A percentile compares a stretch with the other conserved stretches of the same genome.
phyloP scores from a whole-genome alignment of 768 basidiomycete species.

The Boletellus ananiceps region DNA sequence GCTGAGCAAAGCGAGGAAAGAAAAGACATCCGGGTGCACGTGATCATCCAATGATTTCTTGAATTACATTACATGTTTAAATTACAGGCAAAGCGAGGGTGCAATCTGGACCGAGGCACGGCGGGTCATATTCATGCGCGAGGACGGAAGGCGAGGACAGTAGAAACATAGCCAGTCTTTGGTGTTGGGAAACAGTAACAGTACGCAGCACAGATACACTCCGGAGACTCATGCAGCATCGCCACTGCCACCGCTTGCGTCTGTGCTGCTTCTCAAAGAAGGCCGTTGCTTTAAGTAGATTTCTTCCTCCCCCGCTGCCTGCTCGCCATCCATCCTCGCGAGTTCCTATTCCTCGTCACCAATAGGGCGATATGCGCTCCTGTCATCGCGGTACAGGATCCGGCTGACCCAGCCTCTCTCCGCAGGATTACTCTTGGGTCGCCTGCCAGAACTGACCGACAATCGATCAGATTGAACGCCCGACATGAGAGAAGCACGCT shows the following conservation, averaged over 20 bases:
- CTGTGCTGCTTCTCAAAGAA: slow-evolving; percentile 11
- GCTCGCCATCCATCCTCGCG: slow-evolving; percentile 45
- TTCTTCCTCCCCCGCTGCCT: slow-evolving; percentile 26
- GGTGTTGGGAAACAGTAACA: slow-evolving; percentile 3
- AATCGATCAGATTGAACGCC: slow-evolving; percentile 35
- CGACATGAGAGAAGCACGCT: slow-evolving; percentile 52
- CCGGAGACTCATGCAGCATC: neutral
- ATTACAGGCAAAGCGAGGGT: slow-evolving; percentile 9
- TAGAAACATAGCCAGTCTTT: slow-evolving; percentile 4
- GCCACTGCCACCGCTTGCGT: slow-evolving; percentile 3
- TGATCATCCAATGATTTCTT: slow-evolving; percentile 6
- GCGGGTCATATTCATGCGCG: slow-evolving; percentile 8
- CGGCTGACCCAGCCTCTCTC: slow-evolving; percentile 47
- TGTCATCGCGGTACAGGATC: slow-evolving; percentile 41
- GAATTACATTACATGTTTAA: neutral
- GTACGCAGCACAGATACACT: neutral
- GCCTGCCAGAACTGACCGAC: slow-evolving; percentile 29
- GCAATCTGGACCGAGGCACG: slow-evolving; percentile 3
- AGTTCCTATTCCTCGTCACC: slow-evolving; percentile 53
- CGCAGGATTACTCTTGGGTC: slow-evolving; percentile 19
- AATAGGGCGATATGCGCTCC: slow-evolving; percentile 46
- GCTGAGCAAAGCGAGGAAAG: slow-evolving; percentile 9
- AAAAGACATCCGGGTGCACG: slow-evolving; percentile 25
- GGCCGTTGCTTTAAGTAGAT: slow-evolving; percentile 12
- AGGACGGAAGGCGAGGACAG: slow-evolving; percentile 26